phyloP scores from a whole-genome alignment of 2,329 filamentous ascomycete genomes.

The Helicocarpus griseus region DNA sequence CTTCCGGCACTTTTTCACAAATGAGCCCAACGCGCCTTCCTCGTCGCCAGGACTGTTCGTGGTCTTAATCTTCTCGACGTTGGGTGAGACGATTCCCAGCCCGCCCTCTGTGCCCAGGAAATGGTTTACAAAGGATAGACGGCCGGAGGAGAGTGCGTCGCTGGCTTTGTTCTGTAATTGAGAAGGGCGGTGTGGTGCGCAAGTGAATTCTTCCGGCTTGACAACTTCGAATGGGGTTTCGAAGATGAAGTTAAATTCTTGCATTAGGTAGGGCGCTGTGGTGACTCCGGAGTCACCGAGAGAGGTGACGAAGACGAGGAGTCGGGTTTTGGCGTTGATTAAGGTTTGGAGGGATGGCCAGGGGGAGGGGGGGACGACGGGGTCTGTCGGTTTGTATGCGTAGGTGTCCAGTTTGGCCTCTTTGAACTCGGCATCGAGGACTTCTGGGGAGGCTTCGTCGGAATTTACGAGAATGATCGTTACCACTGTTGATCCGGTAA shows the following conservation, averaged over 20 bases:
- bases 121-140: conserved; percentile 70
- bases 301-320: conserved; percentile 60
- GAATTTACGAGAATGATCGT: conserved; percentile 66
- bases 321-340: conserved; percentile 53
- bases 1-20: conserved; percentile 40
- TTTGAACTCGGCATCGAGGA: conserved; percentile 48
- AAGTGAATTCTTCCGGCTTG: conserved; percentile 57
- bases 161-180: conserved; percentile 37
- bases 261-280: conserved; percentile 34
- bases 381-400: conserved; percentile 47
- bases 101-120: conserved; percentile 56
- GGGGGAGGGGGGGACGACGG: conserved; percentile 31
- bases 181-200: conserved; percentile 57
- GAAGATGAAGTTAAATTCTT: conserved; percentile 47
- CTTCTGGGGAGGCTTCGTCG: conserved; percentile 46
- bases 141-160: conserved; percentile 46
- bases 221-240: conserved; percentile 62
- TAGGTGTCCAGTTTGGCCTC: conserved; percentile 51
- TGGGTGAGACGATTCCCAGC: conserved; percentile 50
- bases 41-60: conserved; percentile 52
- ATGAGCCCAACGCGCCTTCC: not conserved
- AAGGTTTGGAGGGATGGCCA: conserved; percentile 67
- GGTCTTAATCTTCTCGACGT: conserved; percentile 48
- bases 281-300: conserved; percentile 23
- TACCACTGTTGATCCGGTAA: conserved; percentile 42